Conservation (phyloP, 73 alveolate species). For the Tetrahymena thermophila region DNA sequence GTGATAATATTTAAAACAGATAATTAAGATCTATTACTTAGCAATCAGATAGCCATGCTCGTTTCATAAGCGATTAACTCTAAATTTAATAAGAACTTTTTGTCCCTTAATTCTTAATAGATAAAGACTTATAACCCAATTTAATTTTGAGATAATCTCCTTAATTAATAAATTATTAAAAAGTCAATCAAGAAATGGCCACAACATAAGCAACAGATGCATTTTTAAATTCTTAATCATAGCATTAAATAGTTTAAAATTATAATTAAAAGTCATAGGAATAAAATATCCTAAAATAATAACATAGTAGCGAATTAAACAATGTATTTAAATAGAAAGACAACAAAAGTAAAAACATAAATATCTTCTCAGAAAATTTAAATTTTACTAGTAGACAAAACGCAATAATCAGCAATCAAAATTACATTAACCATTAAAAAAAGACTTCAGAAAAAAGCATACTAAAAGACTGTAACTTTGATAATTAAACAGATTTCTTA, state of each 20-base stretch:
- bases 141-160: not conserved
- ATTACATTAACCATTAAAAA: not conserved
- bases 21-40: not conserved
- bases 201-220: not conserved
- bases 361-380: not conserved
- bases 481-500: not conserved
- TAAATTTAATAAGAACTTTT: not conserved
- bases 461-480: not conserved
- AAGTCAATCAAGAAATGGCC: not conserved
- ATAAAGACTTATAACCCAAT: not conserved
- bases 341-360: not conserved
- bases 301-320: not conserved
- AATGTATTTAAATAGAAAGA: not conserved
- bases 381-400: not conserved
- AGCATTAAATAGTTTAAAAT: not conserved
- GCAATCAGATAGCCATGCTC: not conserved
- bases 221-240: not conserved
- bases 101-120: not conserved
- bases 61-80: not conserved
- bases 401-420: not conserved
- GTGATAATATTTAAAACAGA: not conserved
- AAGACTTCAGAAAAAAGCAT: not conserved
- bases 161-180: not conserved
- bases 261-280: not conserved
- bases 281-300: not conserved